Evolutionary conservation across 257 asterid genomes (phyloP).

Genomic region (Mentha longifolia): DNA sequence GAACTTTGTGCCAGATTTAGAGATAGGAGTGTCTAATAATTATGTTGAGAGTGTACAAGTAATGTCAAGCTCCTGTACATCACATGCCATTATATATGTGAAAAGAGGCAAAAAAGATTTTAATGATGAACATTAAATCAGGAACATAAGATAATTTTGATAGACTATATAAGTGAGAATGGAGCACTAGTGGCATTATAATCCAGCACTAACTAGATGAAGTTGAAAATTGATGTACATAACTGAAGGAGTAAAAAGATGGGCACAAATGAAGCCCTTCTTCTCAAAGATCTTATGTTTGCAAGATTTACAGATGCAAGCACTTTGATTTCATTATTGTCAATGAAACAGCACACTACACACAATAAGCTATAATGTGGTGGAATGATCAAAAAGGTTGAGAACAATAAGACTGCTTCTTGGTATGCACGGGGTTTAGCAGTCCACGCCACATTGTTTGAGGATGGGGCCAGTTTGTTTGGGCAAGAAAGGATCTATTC

Average conservation of each 20-base stretch:
- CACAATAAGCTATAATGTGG: conserved; percentile 23
- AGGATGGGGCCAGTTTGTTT: conserved; percentile 83
- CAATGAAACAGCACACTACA: conserved; percentile 10
- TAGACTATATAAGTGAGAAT: neutral
- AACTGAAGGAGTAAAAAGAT: conserved; percentile 16
- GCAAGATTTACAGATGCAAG: conserved; percentile 36
- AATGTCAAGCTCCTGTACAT: neutral
- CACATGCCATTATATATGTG: neutral
- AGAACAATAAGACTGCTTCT: conserved; percentile 29
- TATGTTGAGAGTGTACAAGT: neutral
- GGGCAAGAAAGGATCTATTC: conserved; percentile 88
- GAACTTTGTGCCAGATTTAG: neutral
- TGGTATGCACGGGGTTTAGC: conserved; percentile 41
- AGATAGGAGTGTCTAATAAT: neutral
- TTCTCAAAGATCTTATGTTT: conserved; percentile 22
- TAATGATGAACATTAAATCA: neutral
- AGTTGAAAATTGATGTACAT: conserved; percentile 22
- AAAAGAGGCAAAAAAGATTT: neutral
- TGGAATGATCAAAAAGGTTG: conserved; percentile 40
- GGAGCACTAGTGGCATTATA: neutral
- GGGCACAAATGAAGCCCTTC: conserved; percentile 30
- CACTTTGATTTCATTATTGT: conserved; percentile 15
- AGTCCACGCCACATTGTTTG: conserved; percentile 86
- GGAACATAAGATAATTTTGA: neutral
- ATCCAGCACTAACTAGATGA: conserved; percentile 27